Evolutionary conservation across 2,329 filamentous ascomycete genomes (phyloP), one percentile per base, ranked within the genome.

Genomic region (Talaromyces sp.): DNA sequence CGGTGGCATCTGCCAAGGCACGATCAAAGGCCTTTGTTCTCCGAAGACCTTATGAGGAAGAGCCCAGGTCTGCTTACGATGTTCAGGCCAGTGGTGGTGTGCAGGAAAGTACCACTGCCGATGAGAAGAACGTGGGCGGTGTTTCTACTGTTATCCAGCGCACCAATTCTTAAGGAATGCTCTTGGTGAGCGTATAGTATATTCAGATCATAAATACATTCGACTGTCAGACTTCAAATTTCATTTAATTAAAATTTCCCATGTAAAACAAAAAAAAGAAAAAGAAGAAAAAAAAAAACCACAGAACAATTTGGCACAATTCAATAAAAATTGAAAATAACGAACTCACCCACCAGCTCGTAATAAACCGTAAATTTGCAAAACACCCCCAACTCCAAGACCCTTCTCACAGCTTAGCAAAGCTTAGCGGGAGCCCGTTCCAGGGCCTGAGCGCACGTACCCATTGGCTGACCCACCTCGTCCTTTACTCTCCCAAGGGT

Each of bases 21-120:
- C 52, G 48, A 5, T 19, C 46, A 13, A 62, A 49, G 44, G 60
- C 58, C 6, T 62, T 62, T 44, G 37, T 63, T 6, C 54, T 62
- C 8, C 54, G 60, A 20, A 50, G 50, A 7, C 29, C 53, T 9
- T 52, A 49, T 7, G 51, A 60, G 16, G 53, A 51, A 8, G n/a
- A n/a, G n/a, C 39, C 39, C 27, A 44, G 14, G 5, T 19, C 33
- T 33, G n/a, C 17, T 19, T 27, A 30, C n/a, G 20, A 13, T 40
- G 36, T 35, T 4, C 44, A 52, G n/a, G 39, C 35, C 7, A 54
- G 52, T 10, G 56, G 56, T 29, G 58, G 49, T 10, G 19, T 57
- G 19, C 51, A 52, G n/a, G 24, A 45, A 8, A 36, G 27, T n/a
- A n/a, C 49, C 1, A 17, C 50, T 11, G 24, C 27, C 9, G 52